These are phyloP conservation scores for Sporothrix sp. DNA, from an alignment of 2,329 filamentous ascomycete species.

Conservation along the genomic window DNA sequence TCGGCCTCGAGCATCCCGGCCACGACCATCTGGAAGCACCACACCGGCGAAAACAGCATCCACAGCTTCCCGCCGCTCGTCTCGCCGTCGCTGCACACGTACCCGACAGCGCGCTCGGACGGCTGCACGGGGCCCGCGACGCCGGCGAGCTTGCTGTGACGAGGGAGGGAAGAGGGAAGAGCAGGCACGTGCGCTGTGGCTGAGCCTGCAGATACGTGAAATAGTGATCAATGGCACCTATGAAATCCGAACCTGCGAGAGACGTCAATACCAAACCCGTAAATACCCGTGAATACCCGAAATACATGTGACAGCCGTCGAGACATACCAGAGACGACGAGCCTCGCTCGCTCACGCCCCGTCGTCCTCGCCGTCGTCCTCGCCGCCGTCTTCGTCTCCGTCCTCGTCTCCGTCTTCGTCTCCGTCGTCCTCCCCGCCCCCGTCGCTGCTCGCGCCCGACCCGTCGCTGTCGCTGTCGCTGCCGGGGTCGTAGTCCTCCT, in stretches of 20 bases:
- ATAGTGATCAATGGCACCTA: no score
- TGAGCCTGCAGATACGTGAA: no score
- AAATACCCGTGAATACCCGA: no score
- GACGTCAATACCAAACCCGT: no score
- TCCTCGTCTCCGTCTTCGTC: constrained; percentile 28
- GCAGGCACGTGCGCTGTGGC: no score
- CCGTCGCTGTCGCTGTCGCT: constrained; percentile 51
- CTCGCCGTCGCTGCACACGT: neutral
- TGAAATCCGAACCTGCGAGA: no score
- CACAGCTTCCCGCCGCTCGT: neutral
- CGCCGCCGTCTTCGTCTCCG: constrained; percentile 30
- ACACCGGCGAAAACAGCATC: neutral
- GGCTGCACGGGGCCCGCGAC: no score
- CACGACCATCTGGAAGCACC: neutral
- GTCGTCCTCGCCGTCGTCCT: constrained; percentile 5
- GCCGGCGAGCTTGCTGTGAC: no score
- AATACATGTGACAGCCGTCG: no score
- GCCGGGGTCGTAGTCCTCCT: constrained; percentile 57
- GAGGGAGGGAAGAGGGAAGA: no score
- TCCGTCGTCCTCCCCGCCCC: constrained; percentile 43
- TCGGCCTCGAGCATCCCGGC: neutral
- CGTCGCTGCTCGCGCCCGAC: constrained; percentile 40
- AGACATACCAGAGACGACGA: no score
- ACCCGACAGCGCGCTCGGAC: neutral
- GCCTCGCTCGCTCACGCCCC: neutral